Base-by-base conservation (phyloP, 2,329 filamentous ascomycete species). In the Claviceps purpurea region DNA sequence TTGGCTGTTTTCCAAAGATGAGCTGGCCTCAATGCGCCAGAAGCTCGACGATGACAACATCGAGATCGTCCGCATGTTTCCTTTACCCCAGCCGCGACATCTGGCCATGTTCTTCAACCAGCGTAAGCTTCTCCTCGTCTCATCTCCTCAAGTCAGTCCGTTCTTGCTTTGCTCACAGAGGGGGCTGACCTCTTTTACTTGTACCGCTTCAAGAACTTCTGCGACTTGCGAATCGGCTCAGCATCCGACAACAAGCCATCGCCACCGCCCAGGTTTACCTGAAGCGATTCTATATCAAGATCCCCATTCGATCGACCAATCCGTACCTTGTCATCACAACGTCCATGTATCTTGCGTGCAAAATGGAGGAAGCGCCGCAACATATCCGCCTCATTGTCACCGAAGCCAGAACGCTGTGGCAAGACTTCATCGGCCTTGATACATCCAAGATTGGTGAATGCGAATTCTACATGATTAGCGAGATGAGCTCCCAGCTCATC, bases 291-390 rank as follows among this genome's bases (percentile, higher is more conserved):
- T 97, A 95, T 68, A 82, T 82, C 46, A 88, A 86, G 60, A 86
- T 95, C 60, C 89, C 95, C 63, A 89, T 97, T 57, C 85, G 91
- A 53, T 82, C 85, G 56, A 95, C 90, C 47, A 98, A 97, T 61
- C 89, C 91, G 4, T 95, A 95, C 64, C 81, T 97, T 39, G 82
- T 97, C 54, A 78, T 95, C 57, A 85, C 89, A n/a, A 97, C 93
- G 1, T 87, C 91, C 5, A 78, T 97, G 55, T 98, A 98, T 66
- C 75, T 98, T 39, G 90, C 93, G 20, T 95, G 89, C 72, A 98
- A 98, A 70, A 95, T 95, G 81, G 93, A 98, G 67, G 93, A 98
- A 68, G 90, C 84, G 49, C 93, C 93, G 2, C 91, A 97, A 66
- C 93, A 98, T 66, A 97, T 98, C 61, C 81, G 93, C 34, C 79